Percentiles rank a stretch among this genome's conserved stretches.
Conservation (phyloP, 2,329 filamentous ascomycete species). For the Scytalidium lignicola region DNA sequence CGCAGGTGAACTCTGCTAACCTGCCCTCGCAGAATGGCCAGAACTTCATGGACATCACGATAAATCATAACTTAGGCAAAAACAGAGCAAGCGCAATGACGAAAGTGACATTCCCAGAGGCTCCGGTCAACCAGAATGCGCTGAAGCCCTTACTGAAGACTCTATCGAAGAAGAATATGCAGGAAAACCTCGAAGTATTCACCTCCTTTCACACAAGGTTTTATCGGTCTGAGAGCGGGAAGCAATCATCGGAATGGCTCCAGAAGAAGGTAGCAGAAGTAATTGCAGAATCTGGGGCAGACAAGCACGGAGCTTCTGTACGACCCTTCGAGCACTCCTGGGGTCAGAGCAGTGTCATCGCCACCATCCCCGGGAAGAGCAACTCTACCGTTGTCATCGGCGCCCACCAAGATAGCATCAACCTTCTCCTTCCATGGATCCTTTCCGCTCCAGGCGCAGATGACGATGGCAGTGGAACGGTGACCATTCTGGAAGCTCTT, state of each 20-base stretch:
- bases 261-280: constrained; percentile 67
- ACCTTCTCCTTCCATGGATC: constrained; percentile 80
- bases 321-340: constrained; percentile 75
- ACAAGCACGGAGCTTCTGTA: constrained; percentile 60
- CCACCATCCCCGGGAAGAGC: constrained; percentile 79
- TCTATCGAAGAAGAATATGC: constrained; percentile 72
- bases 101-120: constrained; percentile 58
- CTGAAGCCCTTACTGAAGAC: constrained; percentile 62
- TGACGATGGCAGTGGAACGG: constrained; percentile 87
- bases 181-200: constrained; percentile 70
- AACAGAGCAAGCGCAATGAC: constrained; percentile 31
- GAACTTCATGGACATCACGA: constrained; percentile 93
- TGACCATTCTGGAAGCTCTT: constrained; percentile 91
- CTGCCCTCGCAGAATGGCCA: constrained; percentile 61
- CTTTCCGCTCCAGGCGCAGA: constrained; percentile 89
- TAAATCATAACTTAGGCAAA: constrained; percentile 59
- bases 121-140: constrained; percentile 58
- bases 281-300: constrained; percentile 66
- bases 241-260: constrained; percentile 84
- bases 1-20: constrained; percentile 8
- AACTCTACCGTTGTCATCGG: constrained; percentile 85
- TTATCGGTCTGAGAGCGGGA: constrained; percentile 73
- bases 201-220: constrained; percentile 78
- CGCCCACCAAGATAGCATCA: constrained; percentile 93
- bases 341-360: constrained; percentile 88